A percentile compares a stretch with the other conserved stretches of the same genome.
phyloP scores from a whole-genome alignment of 2,329 filamentous ascomycete genomes.

The Aspergillus proliferans region DNA sequence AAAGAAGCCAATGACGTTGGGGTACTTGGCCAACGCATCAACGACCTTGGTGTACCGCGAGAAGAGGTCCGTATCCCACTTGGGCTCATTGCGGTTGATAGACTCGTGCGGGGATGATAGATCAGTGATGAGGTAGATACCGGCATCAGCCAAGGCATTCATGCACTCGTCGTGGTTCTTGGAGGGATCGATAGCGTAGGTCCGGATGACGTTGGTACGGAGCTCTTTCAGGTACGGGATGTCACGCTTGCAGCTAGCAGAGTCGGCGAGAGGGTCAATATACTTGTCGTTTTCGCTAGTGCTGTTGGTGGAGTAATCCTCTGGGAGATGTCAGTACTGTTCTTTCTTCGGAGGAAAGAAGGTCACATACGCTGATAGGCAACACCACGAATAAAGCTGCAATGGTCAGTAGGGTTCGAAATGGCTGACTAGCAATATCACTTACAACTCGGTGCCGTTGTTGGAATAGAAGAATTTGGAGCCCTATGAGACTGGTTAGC shows the following conservation, averaged over 20 bases:
- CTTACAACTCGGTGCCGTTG: slow-evolving; percentile 66
- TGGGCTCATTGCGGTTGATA: slow-evolving; percentile 73
- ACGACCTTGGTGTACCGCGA: slow-evolving; percentile 76
- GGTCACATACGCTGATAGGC: slow-evolving; percentile 69
- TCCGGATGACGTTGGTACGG: slow-evolving; percentile 86
- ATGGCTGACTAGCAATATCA: not conserved
- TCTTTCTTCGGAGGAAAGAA: not conserved
- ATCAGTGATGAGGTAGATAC: slow-evolving; percentile 94
- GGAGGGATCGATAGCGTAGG: slow-evolving; percentile 82
- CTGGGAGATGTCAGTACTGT: slow-evolving; percentile 35
- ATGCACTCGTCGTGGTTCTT: slow-evolving; percentile 78
- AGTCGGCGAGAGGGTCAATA: slow-evolving; percentile 75
- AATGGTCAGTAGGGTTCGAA: not conserved
- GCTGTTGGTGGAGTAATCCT: slow-evolving; percentile 45
- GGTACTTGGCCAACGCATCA: slow-evolving; percentile 73
- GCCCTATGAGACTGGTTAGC: slow-evolving; percentile 43
- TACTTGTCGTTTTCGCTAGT: slow-evolving; percentile 47
- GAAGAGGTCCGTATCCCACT: slow-evolving; percentile 75
- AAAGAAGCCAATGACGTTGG: slow-evolving; percentile 95
- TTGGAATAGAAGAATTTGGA: slow-evolving; percentile 87
- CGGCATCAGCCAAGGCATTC: slow-evolving; percentile 70
- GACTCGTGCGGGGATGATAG: slow-evolving; percentile 73
- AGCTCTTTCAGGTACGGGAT: slow-evolving; percentile 73
- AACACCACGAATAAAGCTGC: slow-evolving; percentile 77
- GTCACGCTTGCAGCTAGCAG: slow-evolving; percentile 69